phyloP scores from a whole-genome alignment of 2,329 filamentous ascomycete species.

The Aspergillus caelatus region DNA sequence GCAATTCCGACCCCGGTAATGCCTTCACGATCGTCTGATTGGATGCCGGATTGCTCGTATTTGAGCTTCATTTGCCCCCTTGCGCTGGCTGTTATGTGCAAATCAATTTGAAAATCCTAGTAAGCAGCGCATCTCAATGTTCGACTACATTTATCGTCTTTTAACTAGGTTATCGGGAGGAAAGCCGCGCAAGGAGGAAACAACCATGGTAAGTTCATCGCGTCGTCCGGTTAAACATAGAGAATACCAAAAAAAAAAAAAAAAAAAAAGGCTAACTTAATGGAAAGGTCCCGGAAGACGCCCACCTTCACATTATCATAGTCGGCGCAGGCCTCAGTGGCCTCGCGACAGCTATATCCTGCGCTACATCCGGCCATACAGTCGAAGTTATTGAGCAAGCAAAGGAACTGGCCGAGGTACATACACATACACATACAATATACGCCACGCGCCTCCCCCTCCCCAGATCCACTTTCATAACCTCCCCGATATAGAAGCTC shows the following conservation, averaged over 20 bases:
- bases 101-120: background rate
- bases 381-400: conserved; percentile 36
- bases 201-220: background rate
- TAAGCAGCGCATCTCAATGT: background rate
- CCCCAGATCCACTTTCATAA: background rate
- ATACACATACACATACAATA: background rate
- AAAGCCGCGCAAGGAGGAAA: background rate
- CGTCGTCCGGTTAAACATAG: background rate
- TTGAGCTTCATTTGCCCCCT: conserved; percentile 1
- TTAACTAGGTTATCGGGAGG: background rate
- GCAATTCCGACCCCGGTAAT: background rate
- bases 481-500: background rate
- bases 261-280: background rate
- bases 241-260: background rate
- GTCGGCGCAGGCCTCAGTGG: conserved; percentile 37
- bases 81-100: background rate
- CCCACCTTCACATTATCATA: conserved; percentile 29
- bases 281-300: conserved; percentile 10
- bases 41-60: background rate
- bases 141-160: background rate
- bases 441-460: too few relatives aligned
- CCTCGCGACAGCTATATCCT: conserved; percentile 33
- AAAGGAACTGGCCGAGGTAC: conserved; percentile 33
- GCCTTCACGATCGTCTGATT: background rate
- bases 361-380: conserved; percentile 28